A percentile compares a stretch with the other conserved stretches of the same genome.
These are phyloP conservation scores for Cordyceps farinosa DNA, from an alignment of 2,329 filamentous ascomycete species.

Conservation along the genomic window DNA sequence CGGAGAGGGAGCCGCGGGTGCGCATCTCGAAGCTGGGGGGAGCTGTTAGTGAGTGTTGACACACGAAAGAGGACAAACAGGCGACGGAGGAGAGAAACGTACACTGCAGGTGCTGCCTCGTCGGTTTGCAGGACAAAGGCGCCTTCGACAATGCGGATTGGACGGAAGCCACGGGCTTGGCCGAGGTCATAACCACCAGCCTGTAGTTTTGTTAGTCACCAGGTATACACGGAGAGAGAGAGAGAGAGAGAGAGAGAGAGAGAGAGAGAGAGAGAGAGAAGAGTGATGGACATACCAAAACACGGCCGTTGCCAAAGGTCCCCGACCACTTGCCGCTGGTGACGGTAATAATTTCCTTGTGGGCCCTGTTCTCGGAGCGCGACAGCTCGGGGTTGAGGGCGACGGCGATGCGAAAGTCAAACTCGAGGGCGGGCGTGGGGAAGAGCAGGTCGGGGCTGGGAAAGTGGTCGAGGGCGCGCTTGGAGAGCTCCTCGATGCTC, in stretches of 20 bases:
- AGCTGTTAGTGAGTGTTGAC: not conserved
- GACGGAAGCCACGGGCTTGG: slow-evolving; percentile 38
- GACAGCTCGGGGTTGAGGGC: slow-evolving; percentile 42
- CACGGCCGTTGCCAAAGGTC: slow-evolving; percentile 46
- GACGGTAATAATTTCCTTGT: slow-evolving; percentile 49
- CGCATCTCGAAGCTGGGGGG: slow-evolving; percentile 39
- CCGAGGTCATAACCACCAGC: slow-evolving; percentile 42
- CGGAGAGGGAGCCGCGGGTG: slow-evolving; percentile 46
- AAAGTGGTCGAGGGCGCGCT: slow-evolving; percentile 38
- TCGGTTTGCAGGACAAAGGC: slow-evolving; percentile 47
- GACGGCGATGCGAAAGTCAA: slow-evolving; percentile 50
- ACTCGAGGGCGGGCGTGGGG: slow-evolving; percentile 44
- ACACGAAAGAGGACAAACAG: not conserved
- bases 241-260: not conserved
- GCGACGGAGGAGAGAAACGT: slow-evolving; percentile 20
- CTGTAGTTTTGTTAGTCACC: slow-evolving; percentile 22
- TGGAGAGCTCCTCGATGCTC: slow-evolving; percentile 37
- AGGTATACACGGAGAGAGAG: not conserved
- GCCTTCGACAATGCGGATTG: slow-evolving; percentile 45
- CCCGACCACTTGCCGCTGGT: slow-evolving; percentile 46
- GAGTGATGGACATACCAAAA: slow-evolving; percentile 36
- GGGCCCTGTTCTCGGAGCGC: slow-evolving; percentile 40
- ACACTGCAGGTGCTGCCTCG: slow-evolving; percentile 45
- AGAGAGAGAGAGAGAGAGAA: not conserved
- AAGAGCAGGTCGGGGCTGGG: slow-evolving; percentile 42